Conservation (phyloP, 23 red algal genomes). For the Chondrus crispus region DNA sequence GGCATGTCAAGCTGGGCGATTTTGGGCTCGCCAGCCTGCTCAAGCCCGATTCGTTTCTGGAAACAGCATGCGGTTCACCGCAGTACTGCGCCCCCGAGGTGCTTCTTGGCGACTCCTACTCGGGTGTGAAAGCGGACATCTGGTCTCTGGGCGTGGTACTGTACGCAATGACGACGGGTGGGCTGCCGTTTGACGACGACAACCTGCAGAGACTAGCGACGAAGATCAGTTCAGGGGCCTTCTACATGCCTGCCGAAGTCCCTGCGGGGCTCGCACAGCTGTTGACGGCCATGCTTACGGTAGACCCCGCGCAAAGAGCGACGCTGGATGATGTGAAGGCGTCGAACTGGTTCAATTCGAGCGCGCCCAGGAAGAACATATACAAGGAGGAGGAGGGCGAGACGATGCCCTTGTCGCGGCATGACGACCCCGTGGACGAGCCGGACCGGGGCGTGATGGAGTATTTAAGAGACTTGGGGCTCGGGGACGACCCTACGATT, state of each 20-base stretch:
- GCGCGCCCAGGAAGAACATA: conserved; percentile 1
- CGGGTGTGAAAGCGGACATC: conserved; percentile 67
- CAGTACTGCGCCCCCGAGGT: conserved; percentile 95
- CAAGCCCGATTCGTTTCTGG: conserved; percentile 66
- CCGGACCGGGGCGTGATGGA: neutral
- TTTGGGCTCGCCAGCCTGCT: conserved; percentile 69
- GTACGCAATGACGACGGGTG: conserved; percentile 91
- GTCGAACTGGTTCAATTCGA: conserved; percentile 63
- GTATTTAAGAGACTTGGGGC: conserved; percentile 32
- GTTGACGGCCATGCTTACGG: conserved; percentile 62
- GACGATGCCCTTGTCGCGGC: neutral
- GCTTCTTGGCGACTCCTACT: conserved; percentile 71
- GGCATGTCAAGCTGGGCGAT: conserved; percentile 69
- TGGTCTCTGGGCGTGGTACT: conserved; percentile 93
- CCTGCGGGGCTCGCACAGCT: conserved; percentile 18
- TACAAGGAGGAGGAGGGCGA: neutral
- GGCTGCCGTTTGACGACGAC: conserved; percentile 91
- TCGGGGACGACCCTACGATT: conserved; percentile 33
- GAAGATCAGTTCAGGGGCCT: conserved; percentile 64
- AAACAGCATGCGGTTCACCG: conserved; percentile 92
- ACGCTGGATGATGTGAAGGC: conserved; percentile 70
- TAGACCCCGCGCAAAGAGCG: conserved; percentile 68
- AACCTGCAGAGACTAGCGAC: conserved; percentile 59
- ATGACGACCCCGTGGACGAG: neutral
- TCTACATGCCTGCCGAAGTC: conserved; percentile 68